These are phyloP conservation scores for Ceriops zippeliana DNA, from an alignment of 345 rosid genomes.

Conservation along the genomic window DNA sequence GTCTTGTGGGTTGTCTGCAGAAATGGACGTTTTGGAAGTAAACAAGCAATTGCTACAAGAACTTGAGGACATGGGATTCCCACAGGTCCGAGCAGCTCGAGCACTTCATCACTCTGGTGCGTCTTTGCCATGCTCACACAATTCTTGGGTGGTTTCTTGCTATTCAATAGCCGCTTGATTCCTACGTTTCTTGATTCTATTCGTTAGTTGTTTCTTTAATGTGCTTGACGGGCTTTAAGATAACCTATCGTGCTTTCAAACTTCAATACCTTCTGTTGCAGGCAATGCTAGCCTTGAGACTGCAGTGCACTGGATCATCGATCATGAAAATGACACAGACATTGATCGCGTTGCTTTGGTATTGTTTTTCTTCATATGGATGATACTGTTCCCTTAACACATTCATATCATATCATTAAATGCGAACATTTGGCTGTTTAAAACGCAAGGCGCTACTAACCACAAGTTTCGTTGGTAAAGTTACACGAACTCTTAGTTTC, in stretches of 20 bases:
- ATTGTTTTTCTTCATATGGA: neutral
- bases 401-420: too few relatives aligned
- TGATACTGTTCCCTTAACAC: neutral
- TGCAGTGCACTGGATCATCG: conserved; percentile 31
- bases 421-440: too few relatives aligned
- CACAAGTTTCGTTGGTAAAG: too few relatives aligned
- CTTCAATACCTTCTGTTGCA: neutral
- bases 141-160: neutral
- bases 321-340: conserved; percentile 29
- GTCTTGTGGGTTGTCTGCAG: conserved; percentile 12
- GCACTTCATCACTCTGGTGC: conserved; percentile 72
- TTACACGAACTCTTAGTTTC: too few relatives aligned
- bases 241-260: neutral
- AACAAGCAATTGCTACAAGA: conserved; percentile 48
- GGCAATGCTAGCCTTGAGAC: conserved; percentile 25
- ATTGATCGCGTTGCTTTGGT: conserved; percentile 26
- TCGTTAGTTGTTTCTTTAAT: neutral
- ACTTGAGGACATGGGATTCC: conserved; percentile 71
- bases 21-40: conserved; percentile 46
- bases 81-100: conserved; percentile 47
- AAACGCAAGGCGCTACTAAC: too few relatives aligned
- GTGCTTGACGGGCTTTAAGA: neutral
- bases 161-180: too few relatives aligned
- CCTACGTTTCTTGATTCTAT: too few relatives aligned
- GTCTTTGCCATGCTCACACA: neutral